Evolutionary conservation across 202 grass and related monocot species (phyloP).

Genomic region (Schoenoplectus tabernaemontani): DNA sequence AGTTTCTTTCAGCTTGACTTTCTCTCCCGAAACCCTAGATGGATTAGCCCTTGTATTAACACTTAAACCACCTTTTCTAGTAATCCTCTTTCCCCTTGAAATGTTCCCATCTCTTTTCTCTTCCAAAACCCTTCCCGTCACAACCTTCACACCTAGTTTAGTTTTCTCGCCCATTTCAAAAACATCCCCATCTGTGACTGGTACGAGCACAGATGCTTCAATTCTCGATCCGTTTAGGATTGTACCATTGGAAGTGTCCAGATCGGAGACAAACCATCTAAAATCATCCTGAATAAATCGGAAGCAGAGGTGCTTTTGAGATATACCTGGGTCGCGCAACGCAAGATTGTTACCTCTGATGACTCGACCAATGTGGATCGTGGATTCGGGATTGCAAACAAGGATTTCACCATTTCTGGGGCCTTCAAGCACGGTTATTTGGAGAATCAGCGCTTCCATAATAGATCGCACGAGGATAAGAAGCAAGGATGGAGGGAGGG

Average conservation of each 20-base stretch:
- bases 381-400: conserved; percentile 25
- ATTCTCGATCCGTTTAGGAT: conserved; percentile 43
- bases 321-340: conserved; percentile 61
- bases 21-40: background rate
- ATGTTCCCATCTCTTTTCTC: conserved; percentile 3
- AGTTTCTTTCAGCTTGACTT: background rate
- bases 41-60: background rate
- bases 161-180: conserved; percentile 62
- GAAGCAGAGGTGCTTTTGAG: conserved; percentile 67
- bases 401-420: conserved; percentile 40
- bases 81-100: background rate
- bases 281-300: conserved; percentile 40
- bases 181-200: conserved; percentile 50
- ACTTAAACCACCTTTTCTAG: background rate
- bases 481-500: background rate
- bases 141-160: conserved; percentile 29
- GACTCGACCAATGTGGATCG: conserved; percentile 50
- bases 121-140: background rate
- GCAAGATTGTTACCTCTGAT: conserved; percentile 48
- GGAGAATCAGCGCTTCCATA: conserved; percentile 38
- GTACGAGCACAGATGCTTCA: conserved; percentile 25
- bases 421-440: conserved; percentile 55
- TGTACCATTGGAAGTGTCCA: conserved; percentile 69
- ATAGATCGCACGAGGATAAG: background rate
- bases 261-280: conserved; percentile 54